phyloP scores from a whole-genome alignment of 1,284 basidiomycete species.

The Takashimella tepidaria region DNA sequence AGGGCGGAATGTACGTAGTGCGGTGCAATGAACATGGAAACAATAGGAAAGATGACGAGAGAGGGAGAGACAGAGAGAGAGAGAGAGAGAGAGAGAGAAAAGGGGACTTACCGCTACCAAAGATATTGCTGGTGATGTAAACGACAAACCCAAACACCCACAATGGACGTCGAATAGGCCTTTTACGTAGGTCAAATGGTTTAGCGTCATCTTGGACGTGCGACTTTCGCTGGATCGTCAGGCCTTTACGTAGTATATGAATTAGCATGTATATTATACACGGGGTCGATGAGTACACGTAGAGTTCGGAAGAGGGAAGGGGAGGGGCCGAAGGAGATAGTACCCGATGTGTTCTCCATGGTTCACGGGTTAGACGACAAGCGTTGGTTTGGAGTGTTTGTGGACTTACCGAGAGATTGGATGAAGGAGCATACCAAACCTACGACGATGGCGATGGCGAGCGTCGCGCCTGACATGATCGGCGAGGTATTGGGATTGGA shows the following conservation, averaged over 20 bases:
- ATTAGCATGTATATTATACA: no score
- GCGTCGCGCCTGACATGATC: neutral
- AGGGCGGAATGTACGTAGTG: no score
- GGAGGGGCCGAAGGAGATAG: no score
- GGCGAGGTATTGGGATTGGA: no score
- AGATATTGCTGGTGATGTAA: constrained; percentile 81
- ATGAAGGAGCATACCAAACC: constrained; percentile 84
- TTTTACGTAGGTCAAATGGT: constrained; percentile 59
- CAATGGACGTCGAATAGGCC: constrained; percentile 71
- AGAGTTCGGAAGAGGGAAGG: neutral
- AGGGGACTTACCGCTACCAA: constrained; percentile 52
- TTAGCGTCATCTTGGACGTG: constrained; percentile 78
- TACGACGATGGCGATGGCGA: constrained; percentile 55
- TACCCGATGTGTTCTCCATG: no score
- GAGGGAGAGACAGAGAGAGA: no score
- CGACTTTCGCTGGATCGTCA: constrained; percentile 92
- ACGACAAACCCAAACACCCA: constrained; percentile 82
- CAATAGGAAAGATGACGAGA: no score
- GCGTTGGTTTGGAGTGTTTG: neutral
- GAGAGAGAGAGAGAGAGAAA: no score
- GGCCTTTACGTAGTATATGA: constrained; percentile 51
- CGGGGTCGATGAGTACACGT: neutral
- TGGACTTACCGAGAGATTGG: constrained; percentile 64
- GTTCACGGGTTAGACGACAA: neutral
- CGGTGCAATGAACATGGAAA: no score